phyloP scores from a whole-genome alignment of 164 flowering plant genomes.

The Liquidambar formosana region DNA sequence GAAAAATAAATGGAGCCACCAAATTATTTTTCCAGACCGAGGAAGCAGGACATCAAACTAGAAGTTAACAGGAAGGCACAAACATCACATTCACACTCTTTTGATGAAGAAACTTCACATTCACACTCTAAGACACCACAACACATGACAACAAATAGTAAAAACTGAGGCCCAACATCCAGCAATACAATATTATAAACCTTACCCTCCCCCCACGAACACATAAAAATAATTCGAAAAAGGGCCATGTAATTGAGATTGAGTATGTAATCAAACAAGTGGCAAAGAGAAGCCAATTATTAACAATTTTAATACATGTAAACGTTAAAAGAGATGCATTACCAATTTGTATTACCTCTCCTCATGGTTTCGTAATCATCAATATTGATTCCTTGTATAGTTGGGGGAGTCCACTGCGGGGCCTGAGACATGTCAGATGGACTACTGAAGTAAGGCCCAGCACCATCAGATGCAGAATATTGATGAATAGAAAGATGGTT shows the following conservation, averaged over 20 bases:
- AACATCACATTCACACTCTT: no score
- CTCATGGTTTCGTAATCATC: slow-evolving; percentile 45
- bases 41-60: no score
- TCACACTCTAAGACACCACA: no score
- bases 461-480: slow-evolving; percentile 64
- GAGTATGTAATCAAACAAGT: background rate
- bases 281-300: background rate
- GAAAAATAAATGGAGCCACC: no score
- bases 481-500: slow-evolving; percentile 45
- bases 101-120: no score
- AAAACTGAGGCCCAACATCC: no score
- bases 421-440: slow-evolving; percentile 70
- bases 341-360: slow-evolving; percentile 45
- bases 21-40: no score
- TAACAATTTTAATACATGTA: background rate
- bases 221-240: no score
- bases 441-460: slow-evolving; percentile 59
- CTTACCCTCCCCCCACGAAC: no score
- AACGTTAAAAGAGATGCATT: background rate
- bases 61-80: no score
- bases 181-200: no score
- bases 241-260: background rate
- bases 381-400: slow-evolving; percentile 50
- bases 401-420: slow-evolving; percentile 75
- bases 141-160: no score